A percentile compares a stretch with the other conserved stretches of the same genome.
Evolutionary conservation across 305 asterid species (phyloP).

Genomic region (Euphrasia arctica): DNA sequence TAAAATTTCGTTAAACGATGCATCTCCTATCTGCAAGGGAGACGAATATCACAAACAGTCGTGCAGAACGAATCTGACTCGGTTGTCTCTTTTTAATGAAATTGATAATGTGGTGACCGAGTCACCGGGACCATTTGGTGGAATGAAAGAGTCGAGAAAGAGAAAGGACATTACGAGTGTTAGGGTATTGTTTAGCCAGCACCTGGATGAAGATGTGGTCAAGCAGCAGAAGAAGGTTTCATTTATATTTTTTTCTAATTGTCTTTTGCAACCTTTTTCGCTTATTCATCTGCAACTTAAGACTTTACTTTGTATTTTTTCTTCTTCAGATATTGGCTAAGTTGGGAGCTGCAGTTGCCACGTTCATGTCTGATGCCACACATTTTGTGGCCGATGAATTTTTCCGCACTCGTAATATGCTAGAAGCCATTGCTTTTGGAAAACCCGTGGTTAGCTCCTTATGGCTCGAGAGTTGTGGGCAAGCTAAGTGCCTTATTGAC

Average conservation of each 20-base stretch:
- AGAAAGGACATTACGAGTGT: slow-evolving; percentile 65
- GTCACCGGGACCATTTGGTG: slow-evolving; percentile 31
- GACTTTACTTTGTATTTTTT: slow-evolving; percentile 12
- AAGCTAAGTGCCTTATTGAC: slow-evolving; percentile 74
- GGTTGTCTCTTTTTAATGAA: slow-evolving; percentile 48
- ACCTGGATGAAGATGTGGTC: slow-evolving; percentile 66
- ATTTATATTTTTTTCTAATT: slow-evolving; percentile 11
- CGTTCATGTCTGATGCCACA: slow-evolving; percentile 76
- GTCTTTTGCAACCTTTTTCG: background rate
- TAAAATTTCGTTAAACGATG: slow-evolving; percentile 35
- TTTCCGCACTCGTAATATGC: slow-evolving; percentile 90
- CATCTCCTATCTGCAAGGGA: slow-evolving; percentile 88
- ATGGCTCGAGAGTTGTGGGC: slow-evolving; percentile 94
- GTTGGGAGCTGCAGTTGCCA: slow-evolving; percentile 67
- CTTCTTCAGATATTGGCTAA: slow-evolving; percentile 61
- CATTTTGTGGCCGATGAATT: slow-evolving; percentile 96
- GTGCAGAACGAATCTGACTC: slow-evolving; percentile 51
- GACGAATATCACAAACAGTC: slow-evolving; percentile 85
- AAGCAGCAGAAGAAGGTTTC: slow-evolving; percentile 79
- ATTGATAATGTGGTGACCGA: slow-evolving; percentile 33
- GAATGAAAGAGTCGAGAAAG: slow-evolving; percentile 57
- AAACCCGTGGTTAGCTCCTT: slow-evolving; percentile 84
- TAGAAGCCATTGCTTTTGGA: slow-evolving; percentile 93
- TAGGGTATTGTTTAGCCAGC: slow-evolving; percentile 90
- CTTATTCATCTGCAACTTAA: slow-evolving; percentile 14